Base-by-base conservation (phyloP, 768 basidiomycete genomes). In the Suillus lakei region DNA sequence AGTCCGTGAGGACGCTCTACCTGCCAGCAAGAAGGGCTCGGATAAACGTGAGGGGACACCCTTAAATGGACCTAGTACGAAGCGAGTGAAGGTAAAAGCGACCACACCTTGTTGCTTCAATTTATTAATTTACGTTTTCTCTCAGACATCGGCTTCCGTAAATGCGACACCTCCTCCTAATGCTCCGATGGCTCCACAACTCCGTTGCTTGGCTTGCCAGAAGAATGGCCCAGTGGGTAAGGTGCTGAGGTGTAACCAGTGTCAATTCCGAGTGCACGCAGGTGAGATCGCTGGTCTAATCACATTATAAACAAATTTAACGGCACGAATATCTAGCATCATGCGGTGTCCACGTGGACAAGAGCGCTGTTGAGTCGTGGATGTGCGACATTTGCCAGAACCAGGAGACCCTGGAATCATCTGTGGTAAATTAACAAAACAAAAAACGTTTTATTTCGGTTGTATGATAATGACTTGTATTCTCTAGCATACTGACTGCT, bases 381-480 rank as follows among this genome's bases (percentile, higher is more conserved):
- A 81, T 86, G 21, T 98, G 96, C 73, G 95, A 97, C 59, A 76
- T 96, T 32, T 98, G 96, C 73, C 84, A 87, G 71, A 96, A 97
- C 69, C 90, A 93, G 70, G 90, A 92, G 74, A 84, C 85, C 0
- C 80, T 89, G 60, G 95, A 96, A 74, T 90, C 90, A 7, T 91
- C 91, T n/a, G 76, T 95, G 71, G 95, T 95, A 76, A 54, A 36
- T 32, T 62, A 30, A 16, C 16, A 30, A 21, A n/a, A n/a, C n/a
- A n/a, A 28, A 38, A 16, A 6, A 18, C 3, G 5, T 0, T 53
- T 43, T 58, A 44, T 43, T 56, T 44, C 28, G 21, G 1, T 16
- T 23, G 16, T 6, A 58, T 56, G 62, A 55, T 68, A 56, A 59
- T 68, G 15, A 65, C 21, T 21, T 59, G 5, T 28, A 36, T 41